phyloP scores from a whole-genome alignment of 2,329 filamentous ascomycete species.

The Anisogramma anomala region DNA sequence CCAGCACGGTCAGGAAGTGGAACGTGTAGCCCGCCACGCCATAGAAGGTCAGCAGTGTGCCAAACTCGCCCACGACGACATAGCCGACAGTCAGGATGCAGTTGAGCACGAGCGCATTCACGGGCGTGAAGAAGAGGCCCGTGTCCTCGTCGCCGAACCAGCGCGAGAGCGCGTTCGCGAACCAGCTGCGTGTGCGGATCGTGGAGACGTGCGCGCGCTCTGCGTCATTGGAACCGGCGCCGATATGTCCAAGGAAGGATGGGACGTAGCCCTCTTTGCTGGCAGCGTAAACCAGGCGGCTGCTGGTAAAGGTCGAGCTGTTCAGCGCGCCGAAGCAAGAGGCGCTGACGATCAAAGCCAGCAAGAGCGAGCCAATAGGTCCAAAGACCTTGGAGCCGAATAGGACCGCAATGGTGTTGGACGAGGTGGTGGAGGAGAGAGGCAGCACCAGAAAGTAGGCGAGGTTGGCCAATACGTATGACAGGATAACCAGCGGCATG shows the following conservation, averaged over 20 bases:
- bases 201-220: conserved; percentile 30
- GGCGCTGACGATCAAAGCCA: conserved; percentile 80
- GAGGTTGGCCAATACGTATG: conserved; percentile 82
- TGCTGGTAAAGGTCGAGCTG: conserved; percentile 85
- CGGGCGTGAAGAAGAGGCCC: conserved; percentile 84
- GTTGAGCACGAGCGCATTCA: conserved; percentile 83
- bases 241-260: conserved; percentile 69
- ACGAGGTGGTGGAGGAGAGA: conserved; percentile 63
- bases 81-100: conserved; percentile 61
- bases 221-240: conserved; percentile 41
- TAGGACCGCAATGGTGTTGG: conserved; percentile 90
- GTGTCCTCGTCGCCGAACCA: conserved; percentile 64
- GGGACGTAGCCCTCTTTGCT: conserved; percentile 94
- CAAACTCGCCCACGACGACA: conserved; percentile 78
- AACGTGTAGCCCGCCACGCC: conserved; percentile 95
- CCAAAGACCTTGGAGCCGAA: conserved; percentile 90
- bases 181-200: conserved; percentile 41
- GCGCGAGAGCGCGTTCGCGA: conserved; percentile 46
- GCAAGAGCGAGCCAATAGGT: conserved; percentile 63
- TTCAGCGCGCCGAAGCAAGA: conserved; percentile 94
- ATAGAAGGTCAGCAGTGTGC: conserved; percentile 89
- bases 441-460: conserved; percentile 93
- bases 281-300: conserved; percentile 83
- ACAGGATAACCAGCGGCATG: conserved; percentile 84
- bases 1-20: conserved; percentile 91